These are phyloP conservation scores for Wickerhamiella brachini DNA, from an alignment of 805 yeast genomes.

Conservation along the genomic window DNA sequence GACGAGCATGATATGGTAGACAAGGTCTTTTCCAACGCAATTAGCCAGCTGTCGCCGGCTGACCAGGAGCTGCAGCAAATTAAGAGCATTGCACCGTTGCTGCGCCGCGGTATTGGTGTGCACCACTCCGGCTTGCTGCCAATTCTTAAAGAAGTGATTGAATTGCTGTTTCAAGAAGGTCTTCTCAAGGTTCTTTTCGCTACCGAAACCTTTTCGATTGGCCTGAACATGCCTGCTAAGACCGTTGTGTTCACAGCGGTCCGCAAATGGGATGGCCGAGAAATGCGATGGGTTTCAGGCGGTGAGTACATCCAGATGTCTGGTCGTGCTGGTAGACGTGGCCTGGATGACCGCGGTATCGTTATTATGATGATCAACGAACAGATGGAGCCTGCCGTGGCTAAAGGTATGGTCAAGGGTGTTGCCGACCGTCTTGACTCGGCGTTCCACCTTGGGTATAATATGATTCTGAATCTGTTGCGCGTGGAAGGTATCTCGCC, in stretches of 20 bases:
- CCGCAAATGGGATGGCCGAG: slow-evolving; percentile 95
- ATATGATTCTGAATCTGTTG: slow-evolving; percentile 88
- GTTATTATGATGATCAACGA: slow-evolving; percentile 99
- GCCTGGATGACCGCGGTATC: slow-evolving; percentile 97
- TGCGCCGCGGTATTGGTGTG: slow-evolving; percentile 93
- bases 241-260: slow-evolving; percentile 97
- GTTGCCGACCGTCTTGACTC: slow-evolving; percentile 96
- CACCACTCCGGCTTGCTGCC: slow-evolving; percentile 96
- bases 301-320: slow-evolving; percentile 99
- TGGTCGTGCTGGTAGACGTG: slow-evolving; percentile 99
- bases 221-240: slow-evolving; percentile 98
- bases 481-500: slow-evolving; percentile 98
- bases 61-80: slow-evolving; percentile 93
- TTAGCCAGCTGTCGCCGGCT: slow-evolving; percentile 71
- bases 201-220: slow-evolving; percentile 96
- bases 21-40: slow-evolving; percentile 83
- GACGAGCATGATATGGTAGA: slow-evolving; percentile 87
- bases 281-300: slow-evolving; percentile 97
- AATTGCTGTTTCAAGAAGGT: slow-evolving; percentile 94
- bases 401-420: slow-evolving; percentile 98
- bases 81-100: slow-evolving; percentile 73
- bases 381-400: slow-evolving; percentile 98
- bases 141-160: slow-evolving; percentile 86
- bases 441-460: slow-evolving; percentile 93
- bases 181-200: slow-evolving; percentile 88